Evolutionary conservation across 805 yeast species (phyloP).

Genomic region (Yarrowia keelungensis): DNA sequence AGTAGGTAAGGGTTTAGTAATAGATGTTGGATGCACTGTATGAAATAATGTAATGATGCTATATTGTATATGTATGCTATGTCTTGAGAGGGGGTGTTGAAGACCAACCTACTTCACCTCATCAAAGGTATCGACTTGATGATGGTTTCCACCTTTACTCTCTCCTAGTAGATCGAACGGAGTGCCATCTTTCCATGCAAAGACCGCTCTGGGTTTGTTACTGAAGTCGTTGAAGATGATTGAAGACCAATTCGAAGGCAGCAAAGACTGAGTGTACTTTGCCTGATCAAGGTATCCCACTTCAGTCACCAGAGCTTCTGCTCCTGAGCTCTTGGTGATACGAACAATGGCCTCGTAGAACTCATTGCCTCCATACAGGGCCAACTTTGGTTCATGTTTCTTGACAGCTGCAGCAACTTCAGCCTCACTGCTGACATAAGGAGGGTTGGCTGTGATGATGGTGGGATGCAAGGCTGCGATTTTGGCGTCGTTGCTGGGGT

Average conservation of each 20-base stretch:
- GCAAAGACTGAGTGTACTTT: conserved; percentile 16
- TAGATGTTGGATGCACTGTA: conserved; percentile 11
- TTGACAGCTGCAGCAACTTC: conserved; percentile 29
- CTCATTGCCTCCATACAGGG: conserved; percentile 36
- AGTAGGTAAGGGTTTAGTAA: conserved; percentile 10
- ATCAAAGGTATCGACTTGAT: background rate
- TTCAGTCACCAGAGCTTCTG: conserved; percentile 5
- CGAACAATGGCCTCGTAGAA: conserved; percentile 16
- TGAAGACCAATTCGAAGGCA: conserved; percentile 16
- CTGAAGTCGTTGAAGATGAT: conserved; percentile 12
- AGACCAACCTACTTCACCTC: too few species aligned
- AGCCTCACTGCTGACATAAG: conserved; percentile 39
- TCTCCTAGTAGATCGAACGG: conserved; percentile 12
- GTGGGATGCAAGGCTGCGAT: conserved; percentile 36
- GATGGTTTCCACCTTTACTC: conserved; percentile 1
- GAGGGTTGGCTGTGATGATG: conserved; percentile 32
- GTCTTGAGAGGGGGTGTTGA: too few species aligned
- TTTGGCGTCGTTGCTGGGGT: background rate
- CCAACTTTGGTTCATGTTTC: conserved; percentile 29
- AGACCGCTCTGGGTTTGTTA: conserved; percentile 14
- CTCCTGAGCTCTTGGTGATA: conserved; percentile 6
- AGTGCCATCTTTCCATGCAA: conserved; percentile 32
- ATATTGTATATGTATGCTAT: background rate
- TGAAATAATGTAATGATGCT: background rate
- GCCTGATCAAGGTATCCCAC: conserved; percentile 35